Evolutionary conservation across 2,329 filamentous ascomycete species (phyloP), one percentile per base, ranked within the genome.

Genomic region (Monosporascus sp.): DNA sequence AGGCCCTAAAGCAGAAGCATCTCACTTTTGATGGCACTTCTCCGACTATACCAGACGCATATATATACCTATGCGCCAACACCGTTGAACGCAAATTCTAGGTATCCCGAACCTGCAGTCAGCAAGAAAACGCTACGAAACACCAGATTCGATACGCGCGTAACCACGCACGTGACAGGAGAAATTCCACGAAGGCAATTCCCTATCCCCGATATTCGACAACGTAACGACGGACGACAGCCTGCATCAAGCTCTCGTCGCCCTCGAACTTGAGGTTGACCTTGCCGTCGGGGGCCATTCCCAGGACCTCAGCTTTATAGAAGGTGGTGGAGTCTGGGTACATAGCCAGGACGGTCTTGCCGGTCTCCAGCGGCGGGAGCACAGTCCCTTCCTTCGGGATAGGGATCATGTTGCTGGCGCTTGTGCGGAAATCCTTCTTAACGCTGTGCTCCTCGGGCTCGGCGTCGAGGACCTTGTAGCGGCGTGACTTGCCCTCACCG

Each of bases 271-370:
- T 85, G 58, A 93, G 74, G 53, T 81, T 80, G 43, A 87, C 83
- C 55, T 78, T 79, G 41, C 77, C 65, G 56, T 76, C 68, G 40
- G 74, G 74, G 52, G 86, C 75, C 76, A 82, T 85, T 37, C 85
- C 85, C 71, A 89, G 87, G 8, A 93, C 89, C 61, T 91, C 88
- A 1, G 89, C 89, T 66, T 88, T 86, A 68, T 94, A 94, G 63
- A 94, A 93, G 0, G 88, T 92, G 1, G 89, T 92, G 1, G 89
- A 93, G 62, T 91, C 86, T 0, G 89, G 89, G 64, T 94, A 94
- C 54, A 91, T 74, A 0, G 89, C 89, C 53, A 93, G 75, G 8
- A 93, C 89, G 46, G 84, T 81, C 66, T 87, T 89, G 45, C 88
- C 87, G 40, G 81, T 72, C 37, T 87, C 82, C 54, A 87, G 80